Evolutionary conservation across 768 basidiomycete genomes (phyloP).

Genomic region (Mrakia blollopis): DNA sequence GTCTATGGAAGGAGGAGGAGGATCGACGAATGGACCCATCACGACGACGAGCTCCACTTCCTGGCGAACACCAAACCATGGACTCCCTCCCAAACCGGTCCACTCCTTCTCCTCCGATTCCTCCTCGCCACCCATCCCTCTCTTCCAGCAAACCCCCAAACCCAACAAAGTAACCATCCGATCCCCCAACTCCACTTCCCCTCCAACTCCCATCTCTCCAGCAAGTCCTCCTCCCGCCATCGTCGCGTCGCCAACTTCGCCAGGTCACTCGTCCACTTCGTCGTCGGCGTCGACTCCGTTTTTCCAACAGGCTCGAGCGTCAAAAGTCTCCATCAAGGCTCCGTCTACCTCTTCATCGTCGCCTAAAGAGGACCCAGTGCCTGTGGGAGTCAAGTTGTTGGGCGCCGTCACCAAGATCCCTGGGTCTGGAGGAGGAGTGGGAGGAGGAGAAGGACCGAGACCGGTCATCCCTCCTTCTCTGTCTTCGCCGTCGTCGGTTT

Average conservation of each 20-base stretch:
- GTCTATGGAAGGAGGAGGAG: no score
- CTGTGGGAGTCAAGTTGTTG: not conserved
- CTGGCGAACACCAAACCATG: no score
- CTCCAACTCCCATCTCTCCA: not conserved
- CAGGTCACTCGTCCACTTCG: not conserved
- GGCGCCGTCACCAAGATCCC: not conserved
- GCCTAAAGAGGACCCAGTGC: not conserved
- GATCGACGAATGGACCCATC: no score
- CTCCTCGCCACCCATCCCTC: not conserved
- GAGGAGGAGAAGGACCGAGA: not conserved
- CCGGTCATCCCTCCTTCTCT: not conserved
- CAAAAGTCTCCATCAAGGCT: not conserved
- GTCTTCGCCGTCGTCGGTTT: not conserved
- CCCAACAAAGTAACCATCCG: not conserved
- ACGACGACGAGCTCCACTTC: no score
- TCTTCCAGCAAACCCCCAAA: not conserved
- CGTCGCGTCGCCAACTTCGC: not conserved
- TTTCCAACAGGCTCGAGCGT: slow-evolving; percentile 1
- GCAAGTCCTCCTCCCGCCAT: not conserved
- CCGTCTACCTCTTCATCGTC: not conserved
- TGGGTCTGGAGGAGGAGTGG: not conserved
- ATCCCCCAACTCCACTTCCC: not conserved
- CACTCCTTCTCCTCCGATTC: not conserved
- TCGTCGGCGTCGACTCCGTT: no score
- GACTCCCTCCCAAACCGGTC: not conserved